phyloP scores from a whole-genome alignment of 1,284 basidiomycete genomes.

The Golubevia pallescens region DNA sequence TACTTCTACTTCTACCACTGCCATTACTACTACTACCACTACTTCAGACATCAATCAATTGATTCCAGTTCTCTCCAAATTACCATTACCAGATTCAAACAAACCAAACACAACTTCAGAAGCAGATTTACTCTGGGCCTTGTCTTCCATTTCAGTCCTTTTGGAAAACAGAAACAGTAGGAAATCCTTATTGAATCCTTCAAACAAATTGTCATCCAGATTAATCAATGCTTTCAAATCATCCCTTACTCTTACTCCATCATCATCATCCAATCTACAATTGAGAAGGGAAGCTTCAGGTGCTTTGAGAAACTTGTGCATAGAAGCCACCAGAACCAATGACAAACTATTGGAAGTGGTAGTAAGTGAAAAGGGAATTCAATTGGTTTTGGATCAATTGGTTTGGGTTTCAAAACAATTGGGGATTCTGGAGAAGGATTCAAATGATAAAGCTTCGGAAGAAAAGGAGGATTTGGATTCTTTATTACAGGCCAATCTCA shows the following conservation, averaged over 20 bases:
- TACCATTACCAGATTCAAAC: conserved; percentile 21
- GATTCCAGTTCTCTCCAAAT: conserved; percentile 40
- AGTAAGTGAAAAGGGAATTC: too few species aligned
- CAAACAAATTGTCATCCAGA: neutral
- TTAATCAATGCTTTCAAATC: neutral
- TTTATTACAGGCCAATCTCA: neutral
- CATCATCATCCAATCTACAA: conserved; percentile 25
- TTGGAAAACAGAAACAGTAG: too few species aligned
- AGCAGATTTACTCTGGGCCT: neutral
- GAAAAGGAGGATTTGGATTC: neutral
- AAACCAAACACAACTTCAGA: conserved; percentile 12
- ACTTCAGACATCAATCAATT: conserved; percentile 28
- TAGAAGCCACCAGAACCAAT: conserved; percentile 28
- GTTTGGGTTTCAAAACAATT: too few species aligned
- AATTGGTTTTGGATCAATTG: too few species aligned
- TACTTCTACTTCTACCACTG: neutral
- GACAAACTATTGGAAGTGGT: too few species aligned
- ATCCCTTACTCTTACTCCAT: neutral
- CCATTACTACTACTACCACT: too few species aligned
- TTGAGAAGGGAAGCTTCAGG: conserved; percentile 55
- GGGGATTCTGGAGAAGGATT: too few species aligned
- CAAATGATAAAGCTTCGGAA: too few species aligned
- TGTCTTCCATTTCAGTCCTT: neutral
- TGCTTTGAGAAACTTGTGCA: conserved; percentile 56
- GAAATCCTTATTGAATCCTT: neutral